These are phyloP conservation scores for Solanum lycopersicoides DNA, from an alignment of 257 asterid genomes.

Conservation along the genomic window DNA sequence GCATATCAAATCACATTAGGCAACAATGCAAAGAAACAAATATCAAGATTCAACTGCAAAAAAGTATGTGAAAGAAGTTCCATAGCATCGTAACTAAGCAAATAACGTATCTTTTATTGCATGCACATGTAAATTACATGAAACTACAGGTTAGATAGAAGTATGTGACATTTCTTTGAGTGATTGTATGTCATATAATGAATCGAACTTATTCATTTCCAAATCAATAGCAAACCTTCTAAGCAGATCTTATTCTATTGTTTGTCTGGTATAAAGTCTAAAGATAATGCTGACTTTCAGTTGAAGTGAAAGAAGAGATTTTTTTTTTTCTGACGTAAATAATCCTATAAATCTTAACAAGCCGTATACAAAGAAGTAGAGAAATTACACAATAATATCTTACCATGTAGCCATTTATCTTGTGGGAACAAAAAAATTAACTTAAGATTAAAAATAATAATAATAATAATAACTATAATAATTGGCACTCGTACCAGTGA, in stretches of 20 bases:
- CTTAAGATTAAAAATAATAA: background rate
- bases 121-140: background rate
- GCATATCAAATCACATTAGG: background rate
- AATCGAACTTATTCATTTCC: background rate
- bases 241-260: background rate
- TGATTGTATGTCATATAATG: background rate
- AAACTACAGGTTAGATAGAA: background rate
- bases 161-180: background rate
- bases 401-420: background rate
- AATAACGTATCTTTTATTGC: background rate
- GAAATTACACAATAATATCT: background rate
- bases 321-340: background rate
- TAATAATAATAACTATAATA: background rate
- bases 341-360: background rate
- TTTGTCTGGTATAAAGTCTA: background rate
- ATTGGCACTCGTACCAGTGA: constrained; percentile 58
- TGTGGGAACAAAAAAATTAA: background rate
- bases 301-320: background rate
- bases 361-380: background rate
- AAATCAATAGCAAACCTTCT: background rate
- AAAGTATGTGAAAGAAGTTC: background rate
- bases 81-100: background rate
- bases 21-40: background rate
- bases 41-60: background rate
- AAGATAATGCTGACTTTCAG: background rate